Evolutionary conservation across 345 rosid genomes (phyloP), one percentile per base, ranked within the genome.

Genomic region (Eutrema yunnanense): DNA sequence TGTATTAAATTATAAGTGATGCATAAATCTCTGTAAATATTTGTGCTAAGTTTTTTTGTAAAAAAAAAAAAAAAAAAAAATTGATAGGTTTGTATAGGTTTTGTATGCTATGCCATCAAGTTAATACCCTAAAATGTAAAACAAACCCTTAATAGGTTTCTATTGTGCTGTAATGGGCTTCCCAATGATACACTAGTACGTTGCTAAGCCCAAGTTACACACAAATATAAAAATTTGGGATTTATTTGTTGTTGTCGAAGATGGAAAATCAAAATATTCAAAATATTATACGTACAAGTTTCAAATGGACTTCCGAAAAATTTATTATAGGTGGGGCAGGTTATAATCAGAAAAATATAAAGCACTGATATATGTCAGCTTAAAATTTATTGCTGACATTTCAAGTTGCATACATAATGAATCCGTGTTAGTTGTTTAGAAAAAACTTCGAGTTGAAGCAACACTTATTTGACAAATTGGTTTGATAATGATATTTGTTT

Each of bases 371-470:
- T 44, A 54, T 44, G 57, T 73, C 62, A 46, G 48, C 4, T 9
- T 11, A 2, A 8, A 62, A 61, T 52, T 75, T 43, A 75, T 60
- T 68, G 73, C 58, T 52, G 43, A 33, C 62, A 34, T 43, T 41
- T 34, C 56, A 75, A 62, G 79, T 68, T 75, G 79, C 63, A 29
- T 22, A 11, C 33, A 51, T 34, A 3, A 26, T 30, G 29, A 65
- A 56, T 47, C 58, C 51, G 52, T 44, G 64, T 14, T 6, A 26
- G 36, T 2, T 19, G 26, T 19, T 52, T 27, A 43, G 6, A 12
- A n/a, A 4, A 8, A 13, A 7, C 42, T 27, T 16, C 16, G 47
- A 40, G 46, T 19, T 32, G 53, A 58, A 58, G 30, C 11, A 49
- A 48, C 26, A 40, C 27, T 57, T 40, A 14, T 30, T 73, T 67